These are phyloP conservation scores for Plasmodium billcollinsi DNA, from an alignment of 169 alveolate species.

Conservation along the genomic window DNA sequence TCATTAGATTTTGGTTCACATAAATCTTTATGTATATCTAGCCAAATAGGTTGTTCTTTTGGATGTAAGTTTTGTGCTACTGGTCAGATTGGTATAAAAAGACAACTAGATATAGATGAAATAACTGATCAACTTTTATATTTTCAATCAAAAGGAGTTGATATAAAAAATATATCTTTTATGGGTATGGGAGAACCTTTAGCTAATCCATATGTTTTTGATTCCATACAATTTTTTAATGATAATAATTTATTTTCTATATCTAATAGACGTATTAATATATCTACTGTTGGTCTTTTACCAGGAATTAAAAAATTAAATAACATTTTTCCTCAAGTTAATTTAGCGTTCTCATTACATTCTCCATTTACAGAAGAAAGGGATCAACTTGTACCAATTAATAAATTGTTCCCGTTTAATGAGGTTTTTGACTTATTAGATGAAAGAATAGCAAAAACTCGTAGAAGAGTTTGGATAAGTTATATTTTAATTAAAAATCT, in stretches of 20 bases:
- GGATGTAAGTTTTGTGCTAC: constrained; percentile 91
- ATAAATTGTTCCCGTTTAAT: constrained; percentile 86
- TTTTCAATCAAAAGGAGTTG: constrained; percentile 84
- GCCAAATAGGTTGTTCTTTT: constrained; percentile 90
- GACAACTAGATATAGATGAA: constrained; percentile 90
- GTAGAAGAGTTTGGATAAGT: constrained; percentile 90
- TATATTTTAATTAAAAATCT: constrained; percentile 87
- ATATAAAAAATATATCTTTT: constrained; percentile 88
- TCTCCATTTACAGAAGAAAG: constrained; percentile 87
- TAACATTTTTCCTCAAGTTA: constrained; percentile 87
- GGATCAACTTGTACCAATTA: constrained; percentile 85
- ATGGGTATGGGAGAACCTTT: constrained; percentile 94
- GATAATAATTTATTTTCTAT: constrained; percentile 81
- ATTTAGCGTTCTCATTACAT: constrained; percentile 89
- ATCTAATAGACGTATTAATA: constrained; percentile 86
- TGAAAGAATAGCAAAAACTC: constrained; percentile 87
- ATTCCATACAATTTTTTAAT: constrained; percentile 84
- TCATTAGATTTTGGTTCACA: constrained; percentile 87
- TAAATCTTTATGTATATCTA: constrained; percentile 89
- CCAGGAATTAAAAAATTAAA: constrained; percentile 90
- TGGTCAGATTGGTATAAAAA: constrained; percentile 89
- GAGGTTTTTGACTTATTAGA: constrained; percentile 88
- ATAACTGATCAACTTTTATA: constrained; percentile 89
- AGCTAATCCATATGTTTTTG: constrained; percentile 91
- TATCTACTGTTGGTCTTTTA: constrained; percentile 90